Percentiles rank a stretch among this genome's conserved stretches.
Evolutionary conservation across 805 yeast genomes (phyloP).

Genomic region (Saturnispora hagleri): DNA sequence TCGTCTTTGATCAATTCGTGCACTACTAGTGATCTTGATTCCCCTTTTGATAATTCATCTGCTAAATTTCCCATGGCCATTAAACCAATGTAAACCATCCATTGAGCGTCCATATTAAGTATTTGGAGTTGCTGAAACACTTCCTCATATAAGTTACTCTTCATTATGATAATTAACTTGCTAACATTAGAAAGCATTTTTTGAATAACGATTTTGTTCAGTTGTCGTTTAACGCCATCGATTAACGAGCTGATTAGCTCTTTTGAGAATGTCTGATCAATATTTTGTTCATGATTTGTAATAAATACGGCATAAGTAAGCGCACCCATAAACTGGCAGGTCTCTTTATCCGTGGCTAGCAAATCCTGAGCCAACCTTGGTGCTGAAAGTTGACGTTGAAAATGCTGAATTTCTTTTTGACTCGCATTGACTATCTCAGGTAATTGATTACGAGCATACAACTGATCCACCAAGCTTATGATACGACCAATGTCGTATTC

Average conservation of each 20-base stretch:
- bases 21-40: not conserved
- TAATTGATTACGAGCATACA: constrained; percentile 34
- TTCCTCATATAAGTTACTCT: not conserved
- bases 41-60: constrained; percentile 6
- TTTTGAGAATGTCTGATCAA: not conserved
- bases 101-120: not conserved
- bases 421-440: constrained; percentile 31
- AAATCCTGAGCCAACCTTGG: constrained; percentile 48
- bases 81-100: not conserved
- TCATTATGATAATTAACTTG: constrained; percentile 3
- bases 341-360: constrained; percentile 32
- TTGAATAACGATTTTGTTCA: constrained; percentile 8
- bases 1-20: constrained; percentile 7
- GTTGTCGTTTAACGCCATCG: not conserved
- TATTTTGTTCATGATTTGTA: constrained; percentile 4
- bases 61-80: not conserved
- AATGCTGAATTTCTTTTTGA: constrained; percentile 47
- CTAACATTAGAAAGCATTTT: constrained; percentile 12
- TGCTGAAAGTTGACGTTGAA: constrained; percentile 52
- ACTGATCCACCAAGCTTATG: constrained; percentile 28
- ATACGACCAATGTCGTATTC: not conserved
- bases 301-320: constrained; percentile 55
- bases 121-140: not conserved
- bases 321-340: constrained; percentile 72
- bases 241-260: constrained; percentile 5